Evolutionary conservation across 768 basidiomycete species (phyloP), one percentile per base, ranked within the genome.

Genomic region (Panaeolus cyanescens): DNA sequence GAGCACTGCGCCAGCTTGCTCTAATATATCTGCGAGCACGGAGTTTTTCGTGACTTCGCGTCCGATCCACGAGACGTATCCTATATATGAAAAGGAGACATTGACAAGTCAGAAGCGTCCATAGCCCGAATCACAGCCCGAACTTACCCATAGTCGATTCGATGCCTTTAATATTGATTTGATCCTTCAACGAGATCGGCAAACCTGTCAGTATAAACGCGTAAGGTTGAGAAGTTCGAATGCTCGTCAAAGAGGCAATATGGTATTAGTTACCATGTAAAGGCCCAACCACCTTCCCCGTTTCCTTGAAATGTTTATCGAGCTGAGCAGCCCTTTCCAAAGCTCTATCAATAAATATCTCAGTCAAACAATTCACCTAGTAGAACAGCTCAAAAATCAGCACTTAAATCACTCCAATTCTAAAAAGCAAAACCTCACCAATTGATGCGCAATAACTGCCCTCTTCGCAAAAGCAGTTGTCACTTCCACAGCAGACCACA

Each of bases 301-400:
- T 93, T 61, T 67, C 74, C 65, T 78, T 79, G 50, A 91, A 71
- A 62, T 85, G 74, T 5, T 82, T 83, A 65, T 95, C 93, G 3
- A 94, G 78, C 68, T 86, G 80, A 15, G 79, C 72, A 1, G 93
- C 93, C 9, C 86, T 79, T n/a, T 72, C 75, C 7, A 92, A 75
- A 0, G 90, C 93, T 3, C 82, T 79, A 20, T 93, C 88, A 56
- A 92, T 82, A 66, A 91, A 92, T n/a, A 92, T 86, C 71, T 93
- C 92, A 0, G 92, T 93, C 33, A 94, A 69, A 69, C 93, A 93
- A 65, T 93, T 93, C 6, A 85, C 86, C 90, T 92, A 66, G 42
- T 25, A 3, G 22, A 12, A 28, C 22, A 17, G 4, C 0, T 42
- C 8, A 56, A 57, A 30, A 30, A 50, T 22, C 1, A 4, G 19